phyloP scores from a whole-genome alignment of 208 protist genomes.

The Vickermania ingenoplastis region DNA sequence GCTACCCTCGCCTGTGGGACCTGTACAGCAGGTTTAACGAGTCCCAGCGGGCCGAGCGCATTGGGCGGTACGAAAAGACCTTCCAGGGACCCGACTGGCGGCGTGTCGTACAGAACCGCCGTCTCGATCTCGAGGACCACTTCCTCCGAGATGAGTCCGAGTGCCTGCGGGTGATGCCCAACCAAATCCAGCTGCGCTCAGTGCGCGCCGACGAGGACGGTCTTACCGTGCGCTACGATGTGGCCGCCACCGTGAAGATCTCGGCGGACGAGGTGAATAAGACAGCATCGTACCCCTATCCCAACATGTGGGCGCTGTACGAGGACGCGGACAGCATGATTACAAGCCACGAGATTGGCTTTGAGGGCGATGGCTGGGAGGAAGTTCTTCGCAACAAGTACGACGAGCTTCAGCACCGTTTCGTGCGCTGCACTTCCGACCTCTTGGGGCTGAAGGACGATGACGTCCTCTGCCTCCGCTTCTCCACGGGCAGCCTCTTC shows the following conservation, averaged over 20 bases:
- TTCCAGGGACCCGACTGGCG: conserved; percentile 33
- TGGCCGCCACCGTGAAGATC: conserved; percentile 8
- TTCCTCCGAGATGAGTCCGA: neutral
- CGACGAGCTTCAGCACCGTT: conserved; percentile 20
- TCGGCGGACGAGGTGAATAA: conserved; percentile 22
- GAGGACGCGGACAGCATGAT: conserved; percentile 25
- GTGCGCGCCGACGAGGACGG: neutral
- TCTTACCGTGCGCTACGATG: neutral
- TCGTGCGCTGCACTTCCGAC: conserved; percentile 17
- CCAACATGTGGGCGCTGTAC: conserved; percentile 17
- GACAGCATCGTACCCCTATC: conserved; percentile 15
- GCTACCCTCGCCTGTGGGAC: conserved; percentile 34
- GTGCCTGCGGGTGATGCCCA: neutral
- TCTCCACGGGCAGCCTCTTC: conserved; percentile 8
- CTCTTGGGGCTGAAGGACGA: conserved; percentile 12
- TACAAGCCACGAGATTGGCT: conserved; percentile 50
- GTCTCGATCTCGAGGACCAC: neutral
- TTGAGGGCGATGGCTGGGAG: conserved; percentile 65
- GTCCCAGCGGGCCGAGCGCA: conserved; percentile 21
- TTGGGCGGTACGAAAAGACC: conserved; percentile 12
- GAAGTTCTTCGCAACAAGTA: conserved; percentile 32
- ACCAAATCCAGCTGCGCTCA: neutral
- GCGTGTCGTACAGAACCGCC: neutral
- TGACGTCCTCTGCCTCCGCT: conserved; percentile 8
- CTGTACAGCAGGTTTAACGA: conserved; percentile 26